Conservation (phyloP, 306 rosid genomes). For the Prunus mume region DNA sequence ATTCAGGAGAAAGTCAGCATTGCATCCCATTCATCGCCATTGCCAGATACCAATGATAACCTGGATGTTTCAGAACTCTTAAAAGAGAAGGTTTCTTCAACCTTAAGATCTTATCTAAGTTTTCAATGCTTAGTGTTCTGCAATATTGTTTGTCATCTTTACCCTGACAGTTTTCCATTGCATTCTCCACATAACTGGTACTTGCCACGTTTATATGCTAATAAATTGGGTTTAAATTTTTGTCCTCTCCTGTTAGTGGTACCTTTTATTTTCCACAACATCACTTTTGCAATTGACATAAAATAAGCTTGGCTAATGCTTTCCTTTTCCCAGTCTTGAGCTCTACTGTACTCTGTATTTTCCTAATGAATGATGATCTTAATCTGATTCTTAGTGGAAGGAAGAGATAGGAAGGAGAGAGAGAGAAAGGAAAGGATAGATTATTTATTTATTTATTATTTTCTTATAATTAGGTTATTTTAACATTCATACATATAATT, state of each 20-base stretch:
- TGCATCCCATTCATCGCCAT: constrained; percentile 38
- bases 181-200: neutral
- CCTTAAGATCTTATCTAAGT: neutral
- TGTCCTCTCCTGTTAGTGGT: neutral
- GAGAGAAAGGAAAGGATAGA: no score
- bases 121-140: neutral
- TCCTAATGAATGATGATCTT: neutral
- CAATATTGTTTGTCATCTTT: neutral
- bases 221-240: neutral
- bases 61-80: constrained; percentile 73
- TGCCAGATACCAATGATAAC: constrained; percentile 55
- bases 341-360: neutral
- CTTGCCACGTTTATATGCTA: neutral
- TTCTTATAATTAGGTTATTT: no score
- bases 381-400: neutral
- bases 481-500: no score
- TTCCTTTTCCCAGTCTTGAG: neutral
- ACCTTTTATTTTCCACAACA: neutral
- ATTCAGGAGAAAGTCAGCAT: constrained; percentile 57
- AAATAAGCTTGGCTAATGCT: neutral
- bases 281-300: neutral
- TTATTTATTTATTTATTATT: no score
- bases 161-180: neutral
- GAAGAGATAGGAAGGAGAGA: neutral
- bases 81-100: constrained; percentile 72